Percentiles rank a stretch among this genome's conserved stretches.
These are phyloP conservation scores for Caloboletus firmus DNA, from an alignment of 1,284 basidiomycete genomes.

Conservation along the genomic window DNA sequence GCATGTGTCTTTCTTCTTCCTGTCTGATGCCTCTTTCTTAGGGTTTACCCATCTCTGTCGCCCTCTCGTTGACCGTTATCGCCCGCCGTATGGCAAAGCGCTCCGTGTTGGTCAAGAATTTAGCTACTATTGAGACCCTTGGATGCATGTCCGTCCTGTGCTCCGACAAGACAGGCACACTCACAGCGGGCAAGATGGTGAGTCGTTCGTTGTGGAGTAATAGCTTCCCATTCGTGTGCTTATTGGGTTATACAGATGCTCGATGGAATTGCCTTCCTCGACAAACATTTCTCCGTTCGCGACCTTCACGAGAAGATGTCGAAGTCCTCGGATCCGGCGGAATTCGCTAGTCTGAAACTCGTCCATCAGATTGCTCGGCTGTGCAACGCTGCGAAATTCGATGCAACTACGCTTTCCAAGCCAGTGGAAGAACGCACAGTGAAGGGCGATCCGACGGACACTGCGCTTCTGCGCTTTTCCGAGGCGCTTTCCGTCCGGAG, in stretches of 20 bases:
- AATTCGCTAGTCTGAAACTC: conserved; percentile 24
- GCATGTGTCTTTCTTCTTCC: background rate
- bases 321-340: conserved; percentile 8
- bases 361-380: conserved; percentile 50
- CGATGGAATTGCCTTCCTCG: conserved; percentile 43
- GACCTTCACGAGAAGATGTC: conserved; percentile 24
- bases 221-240: background rate
- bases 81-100: conserved; percentile 50
- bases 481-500: conserved; percentile 40
- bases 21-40: background rate
- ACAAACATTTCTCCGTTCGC: conserved; percentile 32
- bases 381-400: conserved; percentile 64
- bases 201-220: background rate
- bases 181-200: conserved; percentile 43
- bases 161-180: conserved; percentile 55
- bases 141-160: conserved; percentile 59
- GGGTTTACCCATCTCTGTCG: conserved; percentile 50
- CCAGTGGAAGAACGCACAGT: conserved; percentile 47
- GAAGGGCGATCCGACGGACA: conserved; percentile 65
- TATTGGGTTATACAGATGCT: conserved; percentile 34
- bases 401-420: conserved; percentile 33
- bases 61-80: conserved; percentile 50
- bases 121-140: conserved; percentile 61
- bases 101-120: conserved; percentile 56
- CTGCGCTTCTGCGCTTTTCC: conserved; percentile 59